phyloP scores from a whole-genome alignment of 108 stramenopile genomes.

The Nitzschia palea region DNA sequence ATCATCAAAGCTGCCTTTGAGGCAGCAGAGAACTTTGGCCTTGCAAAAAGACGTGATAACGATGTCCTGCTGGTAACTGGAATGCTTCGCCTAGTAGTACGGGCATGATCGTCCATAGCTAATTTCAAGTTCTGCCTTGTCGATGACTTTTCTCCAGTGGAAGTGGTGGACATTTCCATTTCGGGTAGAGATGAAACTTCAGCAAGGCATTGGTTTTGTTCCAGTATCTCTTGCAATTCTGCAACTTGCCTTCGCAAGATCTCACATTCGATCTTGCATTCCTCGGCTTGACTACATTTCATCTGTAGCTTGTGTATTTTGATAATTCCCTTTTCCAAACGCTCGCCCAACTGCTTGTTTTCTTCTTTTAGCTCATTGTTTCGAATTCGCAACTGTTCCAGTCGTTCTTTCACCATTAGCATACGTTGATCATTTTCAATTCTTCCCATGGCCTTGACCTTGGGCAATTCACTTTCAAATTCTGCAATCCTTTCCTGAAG shows the following conservation, averaged over 20 bases:
- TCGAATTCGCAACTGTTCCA: constrained; percentile 57
- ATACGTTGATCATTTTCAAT: constrained; percentile 46
- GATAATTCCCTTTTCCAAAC: constrained; percentile 35
- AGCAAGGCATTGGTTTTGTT: background rate
- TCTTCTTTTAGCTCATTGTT: constrained; percentile 68
- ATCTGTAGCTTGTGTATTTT: constrained; percentile 31
- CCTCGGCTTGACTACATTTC: constrained; percentile 59
- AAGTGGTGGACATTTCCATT: background rate
- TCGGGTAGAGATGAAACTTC: background rate
- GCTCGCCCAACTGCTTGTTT: constrained; percentile 58
- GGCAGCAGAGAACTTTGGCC: background rate
- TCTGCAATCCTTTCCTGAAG: constrained; percentile 49
- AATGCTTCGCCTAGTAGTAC: too few species aligned
- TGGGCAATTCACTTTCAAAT: constrained; percentile 50
- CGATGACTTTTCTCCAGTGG: background rate
- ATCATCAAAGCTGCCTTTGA: background rate
- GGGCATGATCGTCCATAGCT: too few species aligned
- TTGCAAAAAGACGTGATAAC: background rate
- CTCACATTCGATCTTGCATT: constrained; percentile 60
- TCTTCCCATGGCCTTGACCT: constrained; percentile 22
- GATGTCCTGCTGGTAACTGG: too few species aligned
- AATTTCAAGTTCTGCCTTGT: background rate
- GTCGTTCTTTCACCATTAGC: constrained; percentile 60
- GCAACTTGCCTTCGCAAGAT: constrained; percentile 49
- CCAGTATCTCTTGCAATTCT: constrained; percentile 47